Conservation (phyloP, 371 early-diverging fungal species). For the Apophysomyces sp. region DNA sequence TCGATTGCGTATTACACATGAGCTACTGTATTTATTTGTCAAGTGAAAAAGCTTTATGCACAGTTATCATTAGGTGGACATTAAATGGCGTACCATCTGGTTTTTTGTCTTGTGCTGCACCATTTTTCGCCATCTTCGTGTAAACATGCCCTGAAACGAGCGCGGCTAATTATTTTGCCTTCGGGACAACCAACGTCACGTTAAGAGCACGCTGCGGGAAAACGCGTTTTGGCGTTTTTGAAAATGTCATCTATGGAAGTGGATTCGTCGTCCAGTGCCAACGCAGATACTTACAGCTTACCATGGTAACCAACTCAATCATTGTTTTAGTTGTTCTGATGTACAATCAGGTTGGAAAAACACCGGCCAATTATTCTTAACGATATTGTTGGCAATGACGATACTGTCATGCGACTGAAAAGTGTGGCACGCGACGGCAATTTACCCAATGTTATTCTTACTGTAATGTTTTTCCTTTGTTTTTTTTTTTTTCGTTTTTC, state of each 20-base stretch:
- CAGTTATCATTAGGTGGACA: too few species aligned
- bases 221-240: not conserved
- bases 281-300: slow-evolving; percentile 8
- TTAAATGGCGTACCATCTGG: too few species aligned
- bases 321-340: not conserved
- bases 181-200: too few species aligned
- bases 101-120: too few species aligned
- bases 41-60: too few species aligned
- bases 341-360: slow-evolving; percentile 89
- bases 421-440: slow-evolving; percentile 90
- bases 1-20: too few species aligned
- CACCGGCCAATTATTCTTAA: slow-evolving; percentile 87
- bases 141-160: too few species aligned
- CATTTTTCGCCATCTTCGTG: too few species aligned
- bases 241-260: slow-evolving; percentile 14
- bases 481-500: not conserved
- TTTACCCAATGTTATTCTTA: slow-evolving; percentile 96
- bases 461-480: slow-evolving; percentile 60
- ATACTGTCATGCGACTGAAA: slow-evolving; percentile 86
- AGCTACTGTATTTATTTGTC: too few species aligned
- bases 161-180: too few species aligned
- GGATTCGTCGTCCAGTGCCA: slow-evolving; percentile 5
- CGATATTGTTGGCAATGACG: slow-evolving; percentile 97
- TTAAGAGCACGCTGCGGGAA: not conserved
- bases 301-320: slow-evolving; percentile 7